These are phyloP conservation scores for Cladosporium colombiae DNA, from an alignment of 2,329 filamentous ascomycete species.

Conservation along the genomic window DNA sequence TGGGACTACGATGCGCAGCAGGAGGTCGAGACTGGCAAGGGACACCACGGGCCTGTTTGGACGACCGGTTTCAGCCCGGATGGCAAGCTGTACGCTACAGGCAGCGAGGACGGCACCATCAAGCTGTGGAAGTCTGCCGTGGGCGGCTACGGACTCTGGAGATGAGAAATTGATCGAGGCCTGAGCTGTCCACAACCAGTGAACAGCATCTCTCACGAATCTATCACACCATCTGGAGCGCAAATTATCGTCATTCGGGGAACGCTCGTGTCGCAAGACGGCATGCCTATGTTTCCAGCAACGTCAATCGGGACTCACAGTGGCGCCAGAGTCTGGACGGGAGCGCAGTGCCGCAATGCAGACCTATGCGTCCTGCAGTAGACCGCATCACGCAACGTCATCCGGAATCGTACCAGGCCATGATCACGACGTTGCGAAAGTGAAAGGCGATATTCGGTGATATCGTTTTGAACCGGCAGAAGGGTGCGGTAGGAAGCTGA, in stretches of 20 bases:
- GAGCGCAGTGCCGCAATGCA: background rate
- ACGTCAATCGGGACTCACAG: background rate
- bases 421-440: background rate
- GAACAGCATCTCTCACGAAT: background rate
- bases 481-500: too few species aligned
- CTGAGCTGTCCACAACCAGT: background rate
- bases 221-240: background rate
- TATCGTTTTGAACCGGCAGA: background rate
- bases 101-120: slow-evolving; percentile 95
- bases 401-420: background rate
- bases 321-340: background rate
- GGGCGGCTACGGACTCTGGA: slow-evolving; percentile 67
- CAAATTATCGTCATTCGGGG: background rate
- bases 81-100: slow-evolving; percentile 92
- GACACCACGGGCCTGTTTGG: slow-evolving; percentile 97
- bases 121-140: slow-evolving; percentile 78
- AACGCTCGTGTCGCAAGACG: background rate
- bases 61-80: slow-evolving; percentile 93
- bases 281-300: background rate
- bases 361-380: background rate
- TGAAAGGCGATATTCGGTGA: background rate
- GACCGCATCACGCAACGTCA: background rate
- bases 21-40: slow-evolving; percentile 91
- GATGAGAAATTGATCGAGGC: slow-evolving; percentile 39
- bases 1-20: slow-evolving; percentile 83